Evolutionary conservation across 1,284 basidiomycete genomes (phyloP), one percentile per base, ranked within the genome.

Genomic region (Malassezia furfur): DNA sequence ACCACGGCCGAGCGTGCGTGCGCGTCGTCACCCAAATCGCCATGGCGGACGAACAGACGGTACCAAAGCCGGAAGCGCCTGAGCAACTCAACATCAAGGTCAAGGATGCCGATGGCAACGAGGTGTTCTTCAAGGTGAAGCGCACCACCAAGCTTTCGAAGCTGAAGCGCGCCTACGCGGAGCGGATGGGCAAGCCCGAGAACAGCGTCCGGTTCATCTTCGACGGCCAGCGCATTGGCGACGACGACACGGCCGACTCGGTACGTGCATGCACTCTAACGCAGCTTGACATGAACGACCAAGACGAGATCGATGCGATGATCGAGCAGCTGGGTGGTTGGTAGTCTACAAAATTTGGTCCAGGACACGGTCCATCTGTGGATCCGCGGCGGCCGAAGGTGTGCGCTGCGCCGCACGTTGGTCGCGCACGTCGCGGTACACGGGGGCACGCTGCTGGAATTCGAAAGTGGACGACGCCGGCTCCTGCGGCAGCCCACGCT

Each of bases 81-180:
- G 72, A 74, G 60, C 72, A 74, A 59, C 66, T 74, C 45, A 74
- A 74, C 66, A 72, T 74, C 64, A 74, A 74, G 66, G 72, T 72
- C 57, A 72, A 74, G 61, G 70, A 74, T 41, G 66, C 64, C 38
- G 68, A 72, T 21, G 87, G 88, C 46, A 86, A 91, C 56, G 90
- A 96, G 76, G 88, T 94, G 40, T 94, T 89, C 78, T 96, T 96
- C 83, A 96, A 96, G 82, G 94, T 96, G 78, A 94, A 94, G 80
- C 84, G 86, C 68, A 88, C 83, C 73, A 94, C 91, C 46, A 91
- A 87, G 80, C 78, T 94, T 61, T 87, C 84, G 79, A 96, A 96
- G 80, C 82, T 96, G 25, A 85, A 91, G 78, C 85, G 83, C 64
- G 91, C 91, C 22, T 96, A 96, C 77, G 91, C 91, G 51, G 84